Percentiles rank a stretch among this genome's conserved stretches.
Conservation (phyloP, 202 grass and related monocot genomes). For the Cymbopogon flexuosus region DNA sequence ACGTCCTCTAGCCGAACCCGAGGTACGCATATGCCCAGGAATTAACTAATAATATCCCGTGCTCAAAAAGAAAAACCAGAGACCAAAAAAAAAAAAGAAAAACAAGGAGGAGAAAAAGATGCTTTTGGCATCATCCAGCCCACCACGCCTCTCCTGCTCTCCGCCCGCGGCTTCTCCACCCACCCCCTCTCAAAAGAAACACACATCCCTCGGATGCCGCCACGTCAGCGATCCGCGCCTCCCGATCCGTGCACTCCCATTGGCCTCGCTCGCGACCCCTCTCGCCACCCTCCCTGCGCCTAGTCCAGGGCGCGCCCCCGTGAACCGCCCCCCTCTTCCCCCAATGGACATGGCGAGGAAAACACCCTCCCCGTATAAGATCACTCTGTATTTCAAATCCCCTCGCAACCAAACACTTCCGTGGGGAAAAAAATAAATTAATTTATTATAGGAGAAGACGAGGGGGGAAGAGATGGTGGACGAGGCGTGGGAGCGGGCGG, state of each 20-base stretch:
- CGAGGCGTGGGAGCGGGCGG: slow-evolving; percentile 86
- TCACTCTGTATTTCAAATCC: slow-evolving; percentile 40
- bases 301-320: slow-evolving; percentile 25
- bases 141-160: slow-evolving; percentile 31
- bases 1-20: background rate
- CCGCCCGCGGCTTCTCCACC: background rate
- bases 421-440: slow-evolving; percentile 7
- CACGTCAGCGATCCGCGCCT: slow-evolving; percentile 59
- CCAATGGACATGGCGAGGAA: slow-evolving; percentile 24
- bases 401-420: background rate
- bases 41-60: slow-evolving; percentile 34
- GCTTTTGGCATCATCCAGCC: slow-evolving; percentile 52
- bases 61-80: slow-evolving; percentile 11
- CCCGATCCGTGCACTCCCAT: slow-evolving; percentile 32
- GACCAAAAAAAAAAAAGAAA: background rate
- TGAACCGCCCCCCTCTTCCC: slow-evolving; percentile 33
- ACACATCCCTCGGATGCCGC: slow-evolving; percentile 40
- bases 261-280: background rate
- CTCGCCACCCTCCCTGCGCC: background rate
- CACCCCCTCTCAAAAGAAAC: slow-evolving; percentile 66
- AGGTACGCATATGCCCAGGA: background rate
- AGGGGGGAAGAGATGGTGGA: slow-evolving; percentile 39
- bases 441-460: background rate
- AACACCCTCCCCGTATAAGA: slow-evolving; percentile 37
- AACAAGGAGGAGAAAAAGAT: slow-evolving; percentile 43